Evolutionary conservation across 2,329 filamentous ascomycete species (phyloP).

Genomic region (Endothia cerciana): DNA sequence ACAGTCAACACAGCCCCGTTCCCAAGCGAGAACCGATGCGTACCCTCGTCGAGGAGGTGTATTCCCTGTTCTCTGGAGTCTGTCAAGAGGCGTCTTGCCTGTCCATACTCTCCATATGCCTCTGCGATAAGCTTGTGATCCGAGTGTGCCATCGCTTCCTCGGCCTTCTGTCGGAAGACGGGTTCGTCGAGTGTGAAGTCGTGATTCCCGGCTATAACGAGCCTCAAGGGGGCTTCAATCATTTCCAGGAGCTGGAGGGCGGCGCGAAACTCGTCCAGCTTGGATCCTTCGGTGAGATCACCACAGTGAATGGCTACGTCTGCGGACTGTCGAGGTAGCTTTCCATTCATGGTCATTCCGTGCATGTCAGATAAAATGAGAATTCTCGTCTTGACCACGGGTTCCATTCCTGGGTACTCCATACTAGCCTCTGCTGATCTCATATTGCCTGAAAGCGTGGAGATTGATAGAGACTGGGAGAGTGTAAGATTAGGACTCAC

Average conservation of each 20-base stretch:
- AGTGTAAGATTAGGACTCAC: too few relatives aligned
- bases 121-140: conserved; percentile 32
- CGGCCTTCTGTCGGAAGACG: conserved; percentile 37
- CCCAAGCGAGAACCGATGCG: conserved; percentile 47
- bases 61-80: conserved; percentile 45
- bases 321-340: conserved; percentile 29
- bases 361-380: too few relatives aligned
- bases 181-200: conserved; percentile 47
- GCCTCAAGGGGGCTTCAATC: conserved; percentile 54
- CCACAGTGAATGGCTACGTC: conserved; percentile 59
- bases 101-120: conserved; percentile 45
- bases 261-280: conserved; percentile 43
- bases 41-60: conserved; percentile 54
- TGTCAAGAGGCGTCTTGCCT: conserved; percentile 45
- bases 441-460: too few relatives aligned
- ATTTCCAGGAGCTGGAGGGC: conserved; percentile 47
- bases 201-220: conserved; percentile 60
- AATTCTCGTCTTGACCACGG: too few relatives aligned
- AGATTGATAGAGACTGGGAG: too few relatives aligned
- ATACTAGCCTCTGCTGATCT: too few relatives aligned
- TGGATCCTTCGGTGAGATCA: conserved; percentile 51
- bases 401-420: too few relatives aligned
- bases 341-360: too few relatives aligned
- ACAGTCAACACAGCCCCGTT: conserved; percentile 55
- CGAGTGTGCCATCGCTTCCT: conserved; percentile 19